A percentile compares a stretch with the other conserved stretches of the same genome.
Evolutionary conservation across 1,139 yeast genomes (phyloP).

Genomic region (Candida albicans): DNA sequence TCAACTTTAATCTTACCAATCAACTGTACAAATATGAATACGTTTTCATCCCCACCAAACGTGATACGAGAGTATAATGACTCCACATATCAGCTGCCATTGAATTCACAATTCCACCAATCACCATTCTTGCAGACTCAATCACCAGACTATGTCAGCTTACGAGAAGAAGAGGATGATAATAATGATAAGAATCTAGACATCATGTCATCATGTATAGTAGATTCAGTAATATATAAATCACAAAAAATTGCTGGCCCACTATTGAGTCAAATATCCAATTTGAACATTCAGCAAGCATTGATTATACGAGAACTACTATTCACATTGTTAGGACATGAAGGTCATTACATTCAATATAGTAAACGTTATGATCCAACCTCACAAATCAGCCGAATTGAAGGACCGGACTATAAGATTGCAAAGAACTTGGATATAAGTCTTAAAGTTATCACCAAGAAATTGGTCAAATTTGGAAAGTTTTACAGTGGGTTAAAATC

Average conservation of each 20-base stretch:
- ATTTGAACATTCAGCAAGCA: slow-evolving; percentile 64
- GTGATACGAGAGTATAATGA: neutral
- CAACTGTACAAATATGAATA: slow-evolving; percentile 1
- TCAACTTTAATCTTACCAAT: neutral
- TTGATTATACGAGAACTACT: slow-evolving; percentile 69
- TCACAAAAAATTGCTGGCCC: slow-evolving; percentile 33
- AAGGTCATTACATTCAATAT: slow-evolving; percentile 75
- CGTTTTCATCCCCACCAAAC: neutral
- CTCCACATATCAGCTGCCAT: neutral
- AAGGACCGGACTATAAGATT: slow-evolving; percentile 75
- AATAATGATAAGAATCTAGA: neutral
- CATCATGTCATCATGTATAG: slow-evolving; percentile 8
- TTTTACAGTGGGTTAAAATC: slow-evolving; percentile 54
- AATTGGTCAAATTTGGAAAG: slow-evolving; percentile 62
- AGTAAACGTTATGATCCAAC: slow-evolving; percentile 58
- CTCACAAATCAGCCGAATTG: slow-evolving; percentile 34
- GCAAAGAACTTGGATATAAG: slow-evolving; percentile 75
- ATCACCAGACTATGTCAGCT: slow-evolving; percentile 7
- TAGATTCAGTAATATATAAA: neutral
- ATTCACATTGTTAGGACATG: slow-evolving; percentile 69
- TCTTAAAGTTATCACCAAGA: slow-evolving; percentile 68
- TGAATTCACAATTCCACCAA: neutral
- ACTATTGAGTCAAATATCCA: slow-evolving; percentile 44
- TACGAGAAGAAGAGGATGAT: slow-evolving; percentile 6
- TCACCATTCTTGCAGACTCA: neutral